Evolutionary conservation across 2,329 filamentous ascomycete species (phyloP).

Genomic region (Penicillium occitanis): DNA sequence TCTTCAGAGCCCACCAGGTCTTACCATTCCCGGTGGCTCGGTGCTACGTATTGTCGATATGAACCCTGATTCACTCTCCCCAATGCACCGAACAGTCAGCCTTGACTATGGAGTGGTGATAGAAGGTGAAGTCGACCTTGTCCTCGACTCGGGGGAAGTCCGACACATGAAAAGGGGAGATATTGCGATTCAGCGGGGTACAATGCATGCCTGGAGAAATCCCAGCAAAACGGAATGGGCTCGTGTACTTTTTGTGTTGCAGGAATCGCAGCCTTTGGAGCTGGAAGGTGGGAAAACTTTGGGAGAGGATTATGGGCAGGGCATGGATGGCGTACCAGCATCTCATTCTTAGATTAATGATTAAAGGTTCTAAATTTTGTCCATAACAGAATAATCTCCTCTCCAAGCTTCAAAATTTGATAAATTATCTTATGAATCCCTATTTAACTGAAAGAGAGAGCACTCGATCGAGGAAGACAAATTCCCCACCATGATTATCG

Average conservation of each 20-base stretch:
- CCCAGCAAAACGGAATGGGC: conserved; percentile 50
- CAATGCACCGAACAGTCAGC: conserved; percentile 55
- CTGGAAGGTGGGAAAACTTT: conserved; percentile 28
- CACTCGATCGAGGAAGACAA: not conserved
- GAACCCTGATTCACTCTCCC: conserved; percentile 36
- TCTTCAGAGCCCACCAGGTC: conserved; percentile 49
- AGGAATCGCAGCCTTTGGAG: conserved; percentile 13
- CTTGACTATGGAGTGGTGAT: conserved; percentile 58
- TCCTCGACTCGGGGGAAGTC: conserved; percentile 54
- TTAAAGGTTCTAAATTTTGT: not conserved
- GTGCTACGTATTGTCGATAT: conserved; percentile 45
- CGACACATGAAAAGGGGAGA: conserved; percentile 52
- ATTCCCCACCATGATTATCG: not conserved
- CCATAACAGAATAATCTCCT: not conserved
- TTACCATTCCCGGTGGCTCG: conserved; percentile 51
- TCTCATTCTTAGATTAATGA: conserved; percentile 17
- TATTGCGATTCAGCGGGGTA: conserved; percentile 57
- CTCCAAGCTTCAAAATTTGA: not conserved
- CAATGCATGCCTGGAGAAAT: conserved; percentile 58
- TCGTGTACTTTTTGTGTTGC: conserved; percentile 41
- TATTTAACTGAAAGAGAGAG: not conserved
- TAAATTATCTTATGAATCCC: not conserved
- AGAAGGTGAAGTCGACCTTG: conserved; percentile 55
- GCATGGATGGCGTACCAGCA: conserved; percentile 23
- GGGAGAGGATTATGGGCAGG: conserved; percentile 23